Base-by-base conservation (phyloP, 106 monocot species). In the Dioscorea zingiberensis region DNA sequence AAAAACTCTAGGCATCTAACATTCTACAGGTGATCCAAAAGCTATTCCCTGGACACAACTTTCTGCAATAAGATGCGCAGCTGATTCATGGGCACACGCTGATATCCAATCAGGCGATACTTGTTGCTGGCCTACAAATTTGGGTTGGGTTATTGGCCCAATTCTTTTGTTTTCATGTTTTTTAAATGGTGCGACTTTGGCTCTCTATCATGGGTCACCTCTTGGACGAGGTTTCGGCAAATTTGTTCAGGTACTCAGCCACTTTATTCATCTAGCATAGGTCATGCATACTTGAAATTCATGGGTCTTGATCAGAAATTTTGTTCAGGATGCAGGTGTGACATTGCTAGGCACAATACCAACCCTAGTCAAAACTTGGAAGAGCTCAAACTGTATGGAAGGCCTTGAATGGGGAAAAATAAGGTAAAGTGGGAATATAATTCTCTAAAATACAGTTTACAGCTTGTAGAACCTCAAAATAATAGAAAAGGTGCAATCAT, bases 11-110 rank as follows among this genome's bases (percentile, higher is more conserved):
- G 28, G 62, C 30, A 44, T 60, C 24, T 63, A 21, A 29, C 14
- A 67, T 32, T 21, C n/a, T 58, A 44, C 64, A 95, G 95, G 95
- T 62, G 87, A 91, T 11, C 91, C 95, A 60, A 95, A 95, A 81
- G 95, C 95, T 62, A 85, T 95, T 67, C 91, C 95, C 29, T 95
- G 91, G 95, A 83, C 91, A 21, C 95, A 95, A 59, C 70, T 88
- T 68, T 91, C 85, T 75, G 80, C 91, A 69, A 81, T 95, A 48
- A 80, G 91, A 77, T 69, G 85, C 67, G 83, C 85, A 69, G 69
- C 83, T 63, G 95, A 95, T 71, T 70, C 85, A 44, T 94, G 87
- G 90, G 90, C 94, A n/a, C 94, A 90, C 71, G 55, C 66, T 62
- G 85, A 95, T 78, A 21, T 72, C 27, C 82, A 75, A 61, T 49